Evolutionary conservation across 2,329 filamentous ascomycete species (phyloP), one percentile per base, ranked within the genome.

Genomic region (Gaeumannomyces tritici): DNA sequence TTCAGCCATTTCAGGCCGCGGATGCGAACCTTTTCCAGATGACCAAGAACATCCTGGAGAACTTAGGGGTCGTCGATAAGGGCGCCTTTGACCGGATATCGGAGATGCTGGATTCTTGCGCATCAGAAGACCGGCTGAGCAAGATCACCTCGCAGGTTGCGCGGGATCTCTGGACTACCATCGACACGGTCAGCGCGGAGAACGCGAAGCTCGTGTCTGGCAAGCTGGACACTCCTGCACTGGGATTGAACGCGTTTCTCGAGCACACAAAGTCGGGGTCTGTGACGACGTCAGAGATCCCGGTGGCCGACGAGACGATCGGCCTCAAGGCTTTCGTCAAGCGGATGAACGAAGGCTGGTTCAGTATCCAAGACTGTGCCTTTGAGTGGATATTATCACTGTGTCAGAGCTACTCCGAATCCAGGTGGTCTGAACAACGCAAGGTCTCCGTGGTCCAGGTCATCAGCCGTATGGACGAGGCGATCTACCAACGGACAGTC

Each of bases 211-310:
- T 82, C 6, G 70, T 86, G 13, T 71, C 85, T 15, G 80, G 75
- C 64, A 84, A 84, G 65, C 80, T 80, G 62, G 80, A 83, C 57
- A 74, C 77, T 27, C 75, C 80, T 0, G 77, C 78, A 13, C 73
- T 83, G 33, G 83, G 83, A 11, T 75, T 86, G 21, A 84, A 81
- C 1, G 84, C 83, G 4, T 88, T 88, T 66, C 76, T 88, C 4
- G 85, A 88, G 66, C 83, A 88, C 67, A 81, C 84, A 1, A 87
- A 86, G 66, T 75, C 81, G 4, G 0, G 79, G 79, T 4, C 78
- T 81, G 0, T 79, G 83, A 67, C 79, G 60, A 74, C 78, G 27
- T 73, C 74, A 1, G 77, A 76, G n/a, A 76, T 75, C 3, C 74
- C 79, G 0, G 67, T 70, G 0, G 85, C 87, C 64, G 77, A 84